Evolutionary conservation across 108 stramenopile genomes (phyloP).

Genomic region (Epipyxis sp.): DNA sequence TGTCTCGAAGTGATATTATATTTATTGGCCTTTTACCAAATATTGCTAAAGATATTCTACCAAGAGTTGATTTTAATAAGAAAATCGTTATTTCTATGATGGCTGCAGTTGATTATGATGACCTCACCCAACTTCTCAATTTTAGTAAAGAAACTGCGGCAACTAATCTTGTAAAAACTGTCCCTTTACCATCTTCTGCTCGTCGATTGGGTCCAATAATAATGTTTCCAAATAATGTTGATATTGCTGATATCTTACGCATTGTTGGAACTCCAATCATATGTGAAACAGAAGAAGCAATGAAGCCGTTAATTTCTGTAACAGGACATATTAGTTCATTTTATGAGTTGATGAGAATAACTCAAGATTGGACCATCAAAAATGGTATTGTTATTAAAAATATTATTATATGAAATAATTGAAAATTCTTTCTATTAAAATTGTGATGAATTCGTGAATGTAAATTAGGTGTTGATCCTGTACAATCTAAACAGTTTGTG

Average conservation of each 20-base stretch:
- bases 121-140: background rate
- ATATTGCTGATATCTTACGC: background rate
- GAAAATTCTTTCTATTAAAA: too few species aligned
- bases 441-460: too few species aligned
- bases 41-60: constrained; percentile 3
- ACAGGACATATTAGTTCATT: constrained; percentile 29
- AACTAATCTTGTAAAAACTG: background rate
- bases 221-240: background rate
- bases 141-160: background rate
- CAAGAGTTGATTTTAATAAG: background rate
- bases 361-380: background rate
- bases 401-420: too few species aligned
- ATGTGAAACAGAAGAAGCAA: background rate
- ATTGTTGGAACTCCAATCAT: background rate
- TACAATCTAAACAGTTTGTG: background rate
- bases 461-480: background rate
- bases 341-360: constrained; percentile 17
- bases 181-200: constrained; percentile 22
- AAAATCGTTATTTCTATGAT: constrained; percentile 31
- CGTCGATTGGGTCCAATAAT: constrained; percentile 29
- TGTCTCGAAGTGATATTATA: background rate
- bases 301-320: constrained; percentile 20
- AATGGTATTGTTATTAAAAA: background rate
- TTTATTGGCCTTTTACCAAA: constrained; percentile 21
- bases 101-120: constrained; percentile 27